Evolutionary conservation across 371 early-diverging fungal genomes (phyloP), one percentile per base, ranked within the genome.

Genomic region (Capniomyces stellatus): DNA sequence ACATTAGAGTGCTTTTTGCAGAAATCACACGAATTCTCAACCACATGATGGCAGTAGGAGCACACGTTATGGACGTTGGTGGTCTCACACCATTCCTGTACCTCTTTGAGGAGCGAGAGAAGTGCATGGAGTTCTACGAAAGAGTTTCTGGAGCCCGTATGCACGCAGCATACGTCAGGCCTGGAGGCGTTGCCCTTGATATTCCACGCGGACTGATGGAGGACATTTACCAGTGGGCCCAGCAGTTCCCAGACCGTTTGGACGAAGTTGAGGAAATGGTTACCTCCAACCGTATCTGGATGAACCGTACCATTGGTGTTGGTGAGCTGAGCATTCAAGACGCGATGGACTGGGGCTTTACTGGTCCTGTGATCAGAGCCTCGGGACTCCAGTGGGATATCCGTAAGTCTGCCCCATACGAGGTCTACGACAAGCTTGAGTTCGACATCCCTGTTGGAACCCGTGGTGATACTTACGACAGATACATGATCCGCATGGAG

Each of bases 21-120:
- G 97, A 96, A 71, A 89, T 96, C 62, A 96, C 97, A 21, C 87
- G 95, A 65, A 80, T 96, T 55, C 72, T 89, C 52, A 96, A 96
- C 79, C 97, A 96, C 75, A 87, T 90, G 67, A 93, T 96, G 95
- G 87, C 97, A 44, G 75, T 90, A 55, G 90, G 89, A 67, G 80
- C 92, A 43, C 95, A 94, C 71, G 90, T 92, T 52, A 78, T 94
- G 78, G 97, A 96, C 66, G 90, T 94, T 28, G 97, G 95, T 66
- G 97, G 92, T 29, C 73, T 93, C 67, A 92, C 97, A 18, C 97
- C 97, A 54, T 90, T 96, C 76, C 74, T 96, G 68, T 96, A 93
- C 85, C 81, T 94, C 85, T 93, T 94, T 63, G 97, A 96, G 72
- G 97, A 96, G 73, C 90, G 97, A 69, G 97, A 96, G 69, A 74